Conservation (phyloP, 2,329 filamentous ascomycete genomes). For the Monilinia fructigena region DNA sequence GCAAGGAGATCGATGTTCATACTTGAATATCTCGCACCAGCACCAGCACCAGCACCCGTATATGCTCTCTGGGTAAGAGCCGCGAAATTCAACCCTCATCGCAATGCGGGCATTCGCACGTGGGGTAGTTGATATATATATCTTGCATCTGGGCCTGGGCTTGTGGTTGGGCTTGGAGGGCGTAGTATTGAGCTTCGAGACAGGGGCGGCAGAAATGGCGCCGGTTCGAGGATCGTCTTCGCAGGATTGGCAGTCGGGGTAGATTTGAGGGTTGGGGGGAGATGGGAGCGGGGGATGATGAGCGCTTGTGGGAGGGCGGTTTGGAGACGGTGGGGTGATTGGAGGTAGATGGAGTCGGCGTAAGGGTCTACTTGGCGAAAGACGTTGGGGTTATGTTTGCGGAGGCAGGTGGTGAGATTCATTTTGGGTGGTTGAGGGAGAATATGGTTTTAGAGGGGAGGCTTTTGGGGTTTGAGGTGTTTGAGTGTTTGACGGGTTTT, state of each 20-base stretch:
- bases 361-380: conserved; percentile 10
- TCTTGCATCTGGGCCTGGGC: conserved; percentile 9
- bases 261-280: conserved; percentile 5
- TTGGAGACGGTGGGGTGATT: conserved; percentile 1
- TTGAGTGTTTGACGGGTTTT: neutral
- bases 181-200: conserved; percentile 10
- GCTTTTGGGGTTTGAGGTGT: too few relatives aligned
- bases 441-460: neutral
- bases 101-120: conserved; percentile 23
- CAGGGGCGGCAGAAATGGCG: conserved; percentile 19
- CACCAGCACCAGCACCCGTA: neutral
- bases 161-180: conserved; percentile 1
- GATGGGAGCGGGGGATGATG: conserved; percentile 9
- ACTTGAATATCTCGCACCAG: conserved; percentile 1
- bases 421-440: neutral
- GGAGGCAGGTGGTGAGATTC: conserved; percentile 14
- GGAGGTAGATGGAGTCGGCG: conserved; percentile 9
- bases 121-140: conserved; percentile 7
- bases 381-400: conserved; percentile 16
- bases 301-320: neutral
- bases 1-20: neutral
- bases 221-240: conserved; percentile 21
- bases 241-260: conserved; percentile 14
- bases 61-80: neutral
- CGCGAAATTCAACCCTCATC: neutral